A percentile compares a stretch with the other conserved stretches of the same genome.
Evolutionary conservation across 371 early-diverging fungal genomes (phyloP).

Genomic region (Fennellomyces sp.): DNA sequence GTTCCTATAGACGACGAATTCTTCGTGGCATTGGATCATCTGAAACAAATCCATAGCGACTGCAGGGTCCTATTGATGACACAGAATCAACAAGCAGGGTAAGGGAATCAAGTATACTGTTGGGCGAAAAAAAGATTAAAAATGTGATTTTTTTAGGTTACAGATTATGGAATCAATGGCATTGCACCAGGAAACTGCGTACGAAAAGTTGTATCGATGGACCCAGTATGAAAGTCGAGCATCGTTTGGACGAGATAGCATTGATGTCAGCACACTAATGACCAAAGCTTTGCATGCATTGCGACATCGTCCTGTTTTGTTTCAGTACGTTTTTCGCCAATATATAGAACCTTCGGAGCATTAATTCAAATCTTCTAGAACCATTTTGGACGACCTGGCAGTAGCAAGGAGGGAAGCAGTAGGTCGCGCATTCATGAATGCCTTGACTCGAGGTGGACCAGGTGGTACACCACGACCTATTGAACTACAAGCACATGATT

Average conservation of each 20-base stretch:
- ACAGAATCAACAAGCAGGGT: constrained; percentile 80
- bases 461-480: constrained; percentile 87
- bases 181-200: constrained; percentile 73
- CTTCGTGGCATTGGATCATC: constrained; percentile 73
- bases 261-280: constrained; percentile 72
- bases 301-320: constrained; percentile 72
- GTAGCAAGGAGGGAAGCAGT: constrained; percentile 74
- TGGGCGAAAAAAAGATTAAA: too few relatives aligned
- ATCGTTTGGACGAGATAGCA: constrained; percentile 69
- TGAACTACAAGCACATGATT: constrained; percentile 91
- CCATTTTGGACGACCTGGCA: constrained; percentile 75
- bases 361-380: constrained; percentile 29
- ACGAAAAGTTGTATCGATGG: constrained; percentile 81
- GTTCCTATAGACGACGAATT: constrained; percentile 61
- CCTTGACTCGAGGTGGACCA: constrained; percentile 86
- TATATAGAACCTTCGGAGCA: background rate
- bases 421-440: constrained; percentile 74
- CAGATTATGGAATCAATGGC: constrained; percentile 83
- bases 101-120: constrained; percentile 16
- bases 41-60: constrained; percentile 76
- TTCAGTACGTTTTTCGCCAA: constrained; percentile 58
- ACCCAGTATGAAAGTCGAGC: constrained; percentile 71
- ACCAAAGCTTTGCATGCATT: constrained; percentile 73
- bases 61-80: constrained; percentile 79
- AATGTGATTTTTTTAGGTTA: too few relatives aligned